Conservation (phyloP, 257 asterid species). For the Nicotiana otophora region DNA sequence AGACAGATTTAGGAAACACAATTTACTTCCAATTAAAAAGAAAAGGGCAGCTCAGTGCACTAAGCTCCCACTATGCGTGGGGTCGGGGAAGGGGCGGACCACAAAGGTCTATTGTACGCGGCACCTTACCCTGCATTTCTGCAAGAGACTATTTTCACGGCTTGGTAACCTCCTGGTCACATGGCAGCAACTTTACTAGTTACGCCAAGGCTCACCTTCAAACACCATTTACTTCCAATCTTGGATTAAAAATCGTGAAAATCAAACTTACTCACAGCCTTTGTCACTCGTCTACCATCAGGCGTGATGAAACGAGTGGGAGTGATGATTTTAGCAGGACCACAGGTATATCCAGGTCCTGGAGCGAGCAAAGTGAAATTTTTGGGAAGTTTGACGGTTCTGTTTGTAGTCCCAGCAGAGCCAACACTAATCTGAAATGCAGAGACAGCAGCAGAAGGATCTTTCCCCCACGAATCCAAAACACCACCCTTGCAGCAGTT, state of each 20-base stretch:
- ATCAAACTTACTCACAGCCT: slow-evolving; percentile 18
- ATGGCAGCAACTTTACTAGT: no score
- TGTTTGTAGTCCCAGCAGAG: slow-evolving; percentile 12
- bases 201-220: no score
- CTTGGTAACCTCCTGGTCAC: no score
- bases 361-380: slow-evolving; percentile 23
- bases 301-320: slow-evolving; percentile 10
- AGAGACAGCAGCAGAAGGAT: slow-evolving; percentile 6
- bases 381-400: slow-evolving; percentile 20
- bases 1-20: neutral
- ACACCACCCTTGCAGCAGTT: slow-evolving; percentile 30
- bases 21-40: no score
- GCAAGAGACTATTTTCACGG: no score
- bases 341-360: slow-evolving; percentile 24
- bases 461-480: slow-evolving; percentile 14
- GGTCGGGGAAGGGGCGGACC: no score
- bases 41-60: no score
- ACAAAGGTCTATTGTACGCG: no score
- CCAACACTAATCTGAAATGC: slow-evolving; percentile 25
- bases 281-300: slow-evolving; percentile 16
- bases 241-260: neutral
- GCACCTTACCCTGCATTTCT: no score
- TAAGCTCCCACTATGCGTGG: no score
- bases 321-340: slow-evolving; percentile 12
- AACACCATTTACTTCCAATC: neutral